A percentile compares a stretch with the other conserved stretches of the same genome.
Evolutionary conservation across 2,329 filamentous ascomycete genomes (phyloP).

Genomic region (Metarhizium sp.): DNA sequence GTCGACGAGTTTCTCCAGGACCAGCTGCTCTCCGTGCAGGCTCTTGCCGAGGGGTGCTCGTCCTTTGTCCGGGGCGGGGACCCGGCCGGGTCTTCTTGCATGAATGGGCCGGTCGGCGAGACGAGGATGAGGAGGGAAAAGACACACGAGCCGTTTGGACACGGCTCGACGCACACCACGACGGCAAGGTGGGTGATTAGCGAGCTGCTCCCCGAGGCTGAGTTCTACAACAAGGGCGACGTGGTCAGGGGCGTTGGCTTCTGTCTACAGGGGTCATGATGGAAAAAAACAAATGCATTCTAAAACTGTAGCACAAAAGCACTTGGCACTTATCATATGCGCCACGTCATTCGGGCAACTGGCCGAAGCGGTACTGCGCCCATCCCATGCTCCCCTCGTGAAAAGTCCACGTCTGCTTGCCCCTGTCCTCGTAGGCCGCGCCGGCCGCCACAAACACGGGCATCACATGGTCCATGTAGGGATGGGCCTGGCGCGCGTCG

Average conservation of each 20-base stretch:
- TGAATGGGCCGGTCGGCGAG: slow-evolving; percentile 18
- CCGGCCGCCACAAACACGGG: slow-evolving; percentile 36
- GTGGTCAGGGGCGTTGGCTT: slow-evolving; percentile 38
- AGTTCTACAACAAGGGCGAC: slow-evolving; percentile 42
- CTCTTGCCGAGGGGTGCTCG: slow-evolving; percentile 42
- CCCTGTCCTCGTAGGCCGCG: slow-evolving; percentile 32
- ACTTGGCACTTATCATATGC: background rate
- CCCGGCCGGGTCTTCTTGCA: background rate
- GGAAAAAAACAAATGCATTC: no score
- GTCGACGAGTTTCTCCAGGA: slow-evolving; percentile 52
- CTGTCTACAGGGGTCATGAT: background rate
- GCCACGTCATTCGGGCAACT: slow-evolving; percentile 14
- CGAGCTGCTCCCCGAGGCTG: slow-evolving; percentile 36
- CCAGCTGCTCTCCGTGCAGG: slow-evolving; percentile 52
- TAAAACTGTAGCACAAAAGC: no score
- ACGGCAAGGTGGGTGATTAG: slow-evolving; percentile 53
- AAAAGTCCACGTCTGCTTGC: slow-evolving; percentile 33
- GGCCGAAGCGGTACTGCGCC: slow-evolving; percentile 38
- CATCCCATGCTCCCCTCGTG: slow-evolving; percentile 36
- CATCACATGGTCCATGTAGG: slow-evolving; percentile 41
- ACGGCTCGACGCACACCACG: slow-evolving; percentile 45
- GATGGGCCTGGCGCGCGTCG: slow-evolving; percentile 38
- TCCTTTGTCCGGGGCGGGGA: slow-evolving; percentile 28
- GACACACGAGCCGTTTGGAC: slow-evolving; percentile 40
- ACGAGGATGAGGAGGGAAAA: slow-evolving; percentile 31